These are phyloP conservation scores for Geotrichum bryndzae DNA, from an alignment of 1,139 yeast species.

Conservation along the genomic window DNA sequence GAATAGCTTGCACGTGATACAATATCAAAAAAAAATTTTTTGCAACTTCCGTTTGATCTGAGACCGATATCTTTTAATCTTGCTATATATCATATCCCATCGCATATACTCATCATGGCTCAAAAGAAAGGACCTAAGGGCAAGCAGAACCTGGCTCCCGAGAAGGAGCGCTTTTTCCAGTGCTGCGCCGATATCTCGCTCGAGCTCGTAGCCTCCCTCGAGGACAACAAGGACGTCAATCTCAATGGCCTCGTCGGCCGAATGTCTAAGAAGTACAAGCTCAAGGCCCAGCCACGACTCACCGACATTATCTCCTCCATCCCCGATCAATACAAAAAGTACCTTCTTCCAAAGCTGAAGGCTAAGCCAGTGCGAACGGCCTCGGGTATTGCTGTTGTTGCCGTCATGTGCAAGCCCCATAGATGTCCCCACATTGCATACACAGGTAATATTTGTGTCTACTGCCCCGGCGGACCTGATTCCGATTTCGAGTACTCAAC, in stretches of 20 bases:
- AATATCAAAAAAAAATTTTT: neutral
- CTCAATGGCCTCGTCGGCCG: conserved; percentile 83
- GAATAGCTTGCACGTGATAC: neutral
- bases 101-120: conserved; percentile 1
- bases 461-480: conserved; percentile 99
- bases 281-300: conserved; percentile 86
- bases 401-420: conserved; percentile 99
- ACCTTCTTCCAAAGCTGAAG: conserved; percentile 82
- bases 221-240: conserved; percentile 68
- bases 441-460: conserved; percentile 96
- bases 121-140: conserved; percentile 28
- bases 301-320: conserved; percentile 93
- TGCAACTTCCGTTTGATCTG: neutral
- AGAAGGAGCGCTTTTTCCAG: conserved; percentile 85
- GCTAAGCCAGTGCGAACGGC: conserved; percentile 99
- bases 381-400: conserved; percentile 94
- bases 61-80: neutral
- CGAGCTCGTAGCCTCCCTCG: conserved; percentile 75
- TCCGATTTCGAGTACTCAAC: conserved; percentile 97
- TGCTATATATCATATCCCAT: neutral
- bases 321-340: conserved; percentile 92
- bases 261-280: conserved; percentile 81
- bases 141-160: conserved; percentile 39
- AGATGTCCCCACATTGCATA: conserved; percentile 99
- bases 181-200: conserved; percentile 91